Evolutionary conservation across 2,329 filamentous ascomycete species (phyloP), one percentile per base, ranked within the genome.

Genomic region (Xylaria sp.): DNA sequence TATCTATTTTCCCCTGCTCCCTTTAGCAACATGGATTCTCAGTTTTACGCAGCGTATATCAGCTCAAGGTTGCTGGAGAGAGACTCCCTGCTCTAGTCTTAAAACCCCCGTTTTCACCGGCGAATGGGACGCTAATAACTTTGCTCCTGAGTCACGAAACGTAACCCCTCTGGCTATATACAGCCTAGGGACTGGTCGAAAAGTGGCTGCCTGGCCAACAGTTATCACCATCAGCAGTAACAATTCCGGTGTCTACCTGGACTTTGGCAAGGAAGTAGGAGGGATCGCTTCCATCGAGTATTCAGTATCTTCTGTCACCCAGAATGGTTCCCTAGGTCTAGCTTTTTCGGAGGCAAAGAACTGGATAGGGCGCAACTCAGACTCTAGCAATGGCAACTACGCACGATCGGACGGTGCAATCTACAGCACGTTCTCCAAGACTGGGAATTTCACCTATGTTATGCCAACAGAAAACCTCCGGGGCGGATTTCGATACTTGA

Each of bases 91-190:
- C 74, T 84, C 80, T 23, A 84, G 84, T 3, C 84, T 86, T 3
- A 75, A 75, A 10, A 76, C 83, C 5, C 75, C 84, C 6, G 82
- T 87, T 0, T 90, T 90, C 69, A 81, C 83, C 1, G 88, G 88
- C 0, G 77, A 78, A 18, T 90, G 88, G 88, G 84, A 90, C 37
- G 76, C 81, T 0, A 85, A 88, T 72, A 90, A 87, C 58, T 88
- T 84, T 71, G 84, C 88, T 1, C 87, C 88, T 0, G 64, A 79
- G 5, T 85, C 85, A 2, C 81, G 88, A 42, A 85, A 77, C 4
- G 81, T 88, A 2, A 73, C 75, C 3, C 88, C 88, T 0, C 77
- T 77, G 51, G 81, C 78, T 18, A 79, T 84, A 23, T 79, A 85
- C 63, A 62, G 71, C 29, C 47, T 74, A 1, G 63, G 47, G 9